phyloP scores from a whole-genome alignment of 208 protist genomes.

The Porcisia hertigi region DNA sequence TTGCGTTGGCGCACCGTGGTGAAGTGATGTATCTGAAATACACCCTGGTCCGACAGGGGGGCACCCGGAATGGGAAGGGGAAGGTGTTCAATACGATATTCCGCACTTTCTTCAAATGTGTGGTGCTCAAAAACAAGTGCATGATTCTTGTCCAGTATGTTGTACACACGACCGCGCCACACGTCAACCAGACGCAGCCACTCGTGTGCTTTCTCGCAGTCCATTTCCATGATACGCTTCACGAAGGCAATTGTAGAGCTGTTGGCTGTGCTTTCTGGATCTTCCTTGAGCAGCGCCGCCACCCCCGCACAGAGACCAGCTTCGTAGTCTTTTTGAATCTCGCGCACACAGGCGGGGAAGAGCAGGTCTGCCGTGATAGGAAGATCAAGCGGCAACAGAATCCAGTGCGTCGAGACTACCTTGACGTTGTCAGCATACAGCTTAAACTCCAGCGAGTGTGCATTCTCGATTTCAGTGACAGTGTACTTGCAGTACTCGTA shows the following conservation, averaged over 20 bases:
- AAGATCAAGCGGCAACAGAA: constrained; percentile 70
- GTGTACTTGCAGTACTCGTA: constrained; percentile 91
- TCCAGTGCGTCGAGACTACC: constrained; percentile 75
- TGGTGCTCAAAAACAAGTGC: constrained; percentile 64
- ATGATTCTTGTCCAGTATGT: constrained; percentile 76
- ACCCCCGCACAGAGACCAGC: constrained; percentile 9
- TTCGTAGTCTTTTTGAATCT: constrained; percentile 58
- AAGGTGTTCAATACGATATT: constrained; percentile 85
- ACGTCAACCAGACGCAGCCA: constrained; percentile 82
- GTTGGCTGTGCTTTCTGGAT: constrained; percentile 11
- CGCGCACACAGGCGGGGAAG: constrained; percentile 64
- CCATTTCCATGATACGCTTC: constrained; percentile 38
- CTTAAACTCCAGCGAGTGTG: constrained; percentile 90
- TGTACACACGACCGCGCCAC: constrained; percentile 85
- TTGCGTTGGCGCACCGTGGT: constrained; percentile 60
- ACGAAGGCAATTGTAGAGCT: constrained; percentile 33
- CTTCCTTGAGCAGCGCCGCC: constrained; percentile 19
- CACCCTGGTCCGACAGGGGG: constrained; percentile 44
- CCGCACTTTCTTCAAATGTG: constrained; percentile 87
- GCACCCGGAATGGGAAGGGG: constrained; percentile 57
- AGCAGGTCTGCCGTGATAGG: constrained; percentile 64
- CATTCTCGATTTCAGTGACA: constrained; percentile 78
- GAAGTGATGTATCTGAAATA: constrained; percentile 85
- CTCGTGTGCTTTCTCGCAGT: constrained; percentile 58
- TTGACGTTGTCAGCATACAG: constrained; percentile 74